Evolutionary conservation across 352 stramenopile species (phyloP), one percentile per base, ranked within the genome.

Genomic region (Phytopythium mirpurense): DNA sequence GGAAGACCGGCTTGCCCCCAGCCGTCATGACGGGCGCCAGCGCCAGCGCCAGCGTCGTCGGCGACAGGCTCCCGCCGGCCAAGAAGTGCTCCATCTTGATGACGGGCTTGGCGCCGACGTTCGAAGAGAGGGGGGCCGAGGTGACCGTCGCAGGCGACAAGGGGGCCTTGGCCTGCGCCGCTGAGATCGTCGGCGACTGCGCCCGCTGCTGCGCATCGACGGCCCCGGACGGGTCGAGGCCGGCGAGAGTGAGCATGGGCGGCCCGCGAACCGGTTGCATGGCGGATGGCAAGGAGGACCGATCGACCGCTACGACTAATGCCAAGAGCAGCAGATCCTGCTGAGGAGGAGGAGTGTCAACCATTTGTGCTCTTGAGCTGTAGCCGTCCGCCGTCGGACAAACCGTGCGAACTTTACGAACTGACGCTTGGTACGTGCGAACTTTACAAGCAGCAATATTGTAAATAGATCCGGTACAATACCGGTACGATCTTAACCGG

Each of bases 1-100:
- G 61, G 42, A 79, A 83, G 10, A 79, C 32, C 26, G 55, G 58
- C 38, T 7, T 19, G 36, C 24, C 24, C 14, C 6, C 16, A 3
- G 21, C 14, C 5, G 15, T 37, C 34, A 16, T 51, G 0, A 38
- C 27, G 26, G 44, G 27, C 44, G 26, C 2, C 44, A 51, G 29
- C 27, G 26, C n/a, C 27, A 51, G 6, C 18, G 44, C 44, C 44
- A 51, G 44, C 26, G 44, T 27, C 26, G 29, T 26, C 11, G 44
- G 44, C 11, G 44, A 51, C 27, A 47, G 4, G 12, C 11, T 0
- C 12, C 14, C 41, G 23, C 1, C 23, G 23, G 26, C 2, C 11
- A 21, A n/a, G 3, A 5, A 19, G 9, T 19, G 3, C 38, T 10
- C n/a, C 9, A 21, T 9, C 26, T n/a, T 36, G 5, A 1, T 14